Percentiles rank a stretch among this genome's conserved stretches.
Evolutionary conservation across 192 early-diverging fungal genomes (phyloP).

Genomic region (Jimgerdemannia flammicorona): DNA sequence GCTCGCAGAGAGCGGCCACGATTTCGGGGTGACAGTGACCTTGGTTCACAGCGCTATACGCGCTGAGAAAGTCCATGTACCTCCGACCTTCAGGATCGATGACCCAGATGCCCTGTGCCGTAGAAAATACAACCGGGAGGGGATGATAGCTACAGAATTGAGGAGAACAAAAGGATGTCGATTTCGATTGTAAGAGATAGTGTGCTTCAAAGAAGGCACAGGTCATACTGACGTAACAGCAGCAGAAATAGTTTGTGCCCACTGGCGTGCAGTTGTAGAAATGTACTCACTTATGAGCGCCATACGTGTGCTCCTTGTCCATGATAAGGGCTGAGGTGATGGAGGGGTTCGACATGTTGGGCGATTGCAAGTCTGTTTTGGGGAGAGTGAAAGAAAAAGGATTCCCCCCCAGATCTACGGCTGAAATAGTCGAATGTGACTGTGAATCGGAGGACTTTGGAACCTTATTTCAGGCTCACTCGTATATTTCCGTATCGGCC

Average conservation of each 20-base stretch:
- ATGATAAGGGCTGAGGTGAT: slow-evolving; percentile 47
- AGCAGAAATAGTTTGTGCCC: no score
- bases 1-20: slow-evolving; percentile 83
- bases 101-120: slow-evolving; percentile 85
- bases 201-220: not conserved
- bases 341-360: not conserved
- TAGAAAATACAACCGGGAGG: slow-evolving; percentile 87
- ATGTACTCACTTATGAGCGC: slow-evolving; percentile 86
- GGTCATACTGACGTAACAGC: no score
- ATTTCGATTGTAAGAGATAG: not conserved
- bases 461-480: no score
- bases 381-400: no score
- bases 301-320: slow-evolving; percentile 77
- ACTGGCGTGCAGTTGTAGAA: not conserved
- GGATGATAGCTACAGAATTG: slow-evolving; percentile 87
- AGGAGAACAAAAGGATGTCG: not conserved
- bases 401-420: no score
- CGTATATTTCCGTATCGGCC: no score
- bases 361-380: no score
- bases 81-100: slow-evolving; percentile 90
- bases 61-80: slow-evolving; percentile 87
- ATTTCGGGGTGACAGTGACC: slow-evolving; percentile 97
- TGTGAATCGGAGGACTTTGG: no score
- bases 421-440: no score
- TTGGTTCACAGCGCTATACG: slow-evolving; percentile 86